Percentiles rank a stretch among this genome's conserved stretches.
phyloP scores from a whole-genome alignment of 148 eudicot genomes.

The Chenopodium formosanum region DNA sequence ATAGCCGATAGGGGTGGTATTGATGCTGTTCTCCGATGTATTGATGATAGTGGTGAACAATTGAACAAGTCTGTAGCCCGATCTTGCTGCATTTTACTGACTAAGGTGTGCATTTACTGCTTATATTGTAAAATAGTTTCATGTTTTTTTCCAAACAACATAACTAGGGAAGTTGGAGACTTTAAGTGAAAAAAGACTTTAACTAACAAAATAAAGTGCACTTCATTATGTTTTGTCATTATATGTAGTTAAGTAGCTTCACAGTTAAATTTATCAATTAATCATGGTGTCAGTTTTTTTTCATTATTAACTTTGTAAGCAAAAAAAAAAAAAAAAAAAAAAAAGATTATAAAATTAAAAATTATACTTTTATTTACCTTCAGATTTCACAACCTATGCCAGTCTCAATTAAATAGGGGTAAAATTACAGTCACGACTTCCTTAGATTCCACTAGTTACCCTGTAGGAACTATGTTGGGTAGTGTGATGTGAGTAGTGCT shows the following conservation, averaged over 20 bases:
- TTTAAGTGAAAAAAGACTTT: not conserved
- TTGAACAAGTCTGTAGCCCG: constrained; percentile 59
- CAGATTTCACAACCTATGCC: not conserved
- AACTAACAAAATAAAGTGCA: not conserved
- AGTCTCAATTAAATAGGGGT: too few species aligned
- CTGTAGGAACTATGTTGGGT: not conserved
- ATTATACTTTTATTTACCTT: not conserved
- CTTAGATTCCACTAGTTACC: not conserved
- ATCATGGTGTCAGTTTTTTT: too few species aligned
- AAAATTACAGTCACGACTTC: not conserved
- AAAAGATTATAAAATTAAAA: too few species aligned
- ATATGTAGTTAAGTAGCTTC: too few species aligned
- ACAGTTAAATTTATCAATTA: too few species aligned
- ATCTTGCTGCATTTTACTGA: constrained; percentile 67
- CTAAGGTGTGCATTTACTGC: constrained; percentile 50
- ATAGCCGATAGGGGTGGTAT: constrained; percentile 83
- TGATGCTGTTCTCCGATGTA: constrained; percentile 69
- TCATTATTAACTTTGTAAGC: too few species aligned
- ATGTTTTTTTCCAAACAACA: not conserved
- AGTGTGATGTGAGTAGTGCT: not conserved
- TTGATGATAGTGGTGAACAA: constrained; percentile 81
- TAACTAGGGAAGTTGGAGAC: not conserved
- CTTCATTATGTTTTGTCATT: not conserved
- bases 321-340: too few species aligned
- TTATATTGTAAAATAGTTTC: not conserved